phyloP scores from a whole-genome alignment of 1,284 basidiomycete genomes.

The Trametes hirsuta region DNA sequence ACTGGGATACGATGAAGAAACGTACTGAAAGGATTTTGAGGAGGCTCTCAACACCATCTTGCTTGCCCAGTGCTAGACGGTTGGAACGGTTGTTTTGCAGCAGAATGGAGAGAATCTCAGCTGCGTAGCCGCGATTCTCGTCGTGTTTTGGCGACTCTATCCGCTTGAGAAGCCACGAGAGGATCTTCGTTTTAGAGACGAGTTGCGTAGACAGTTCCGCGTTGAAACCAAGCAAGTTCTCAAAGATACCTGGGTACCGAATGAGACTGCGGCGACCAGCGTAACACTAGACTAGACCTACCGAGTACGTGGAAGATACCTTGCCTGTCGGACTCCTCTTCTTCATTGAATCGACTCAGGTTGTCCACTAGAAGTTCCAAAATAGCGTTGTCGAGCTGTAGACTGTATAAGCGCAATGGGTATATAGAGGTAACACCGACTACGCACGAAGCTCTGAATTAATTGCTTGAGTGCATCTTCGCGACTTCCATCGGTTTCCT shows the following conservation, averaged over 20 bases:
- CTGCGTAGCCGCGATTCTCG: conserved; percentile 87
- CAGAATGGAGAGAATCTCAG: conserved; percentile 88
- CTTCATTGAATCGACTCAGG: conserved; percentile 78
- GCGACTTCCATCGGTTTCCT: conserved; percentile 63
- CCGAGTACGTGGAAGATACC: conserved; percentile 93
- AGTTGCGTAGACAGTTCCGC: conserved; percentile 74
- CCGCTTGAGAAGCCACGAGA: conserved; percentile 84
- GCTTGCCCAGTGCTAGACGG: conserved; percentile 63
- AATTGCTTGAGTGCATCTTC: conserved; percentile 74
- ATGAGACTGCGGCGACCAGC: background rate
- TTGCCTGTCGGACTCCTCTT: conserved; percentile 85
- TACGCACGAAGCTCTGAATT: conserved; percentile 73
- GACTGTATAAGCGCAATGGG: background rate
- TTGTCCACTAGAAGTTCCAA: conserved; percentile 92
- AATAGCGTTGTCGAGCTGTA: conserved; percentile 78
- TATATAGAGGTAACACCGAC: conserved; percentile 3
- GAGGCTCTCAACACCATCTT: conserved; percentile 79
- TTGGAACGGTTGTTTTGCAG: conserved; percentile 76
- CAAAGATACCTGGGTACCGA: conserved; percentile 72
- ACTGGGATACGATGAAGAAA: conserved; percentile 14
- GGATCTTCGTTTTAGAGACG: conserved; percentile 72
- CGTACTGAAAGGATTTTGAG: conserved; percentile 84
- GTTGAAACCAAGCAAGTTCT: conserved; percentile 89
- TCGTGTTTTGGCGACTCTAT: conserved; percentile 75
- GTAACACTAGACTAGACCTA: conserved; percentile 32